Evolutionary conservation across 805 yeast species (phyloP).

Genomic region (Metschnikowia rubicola): DNA sequence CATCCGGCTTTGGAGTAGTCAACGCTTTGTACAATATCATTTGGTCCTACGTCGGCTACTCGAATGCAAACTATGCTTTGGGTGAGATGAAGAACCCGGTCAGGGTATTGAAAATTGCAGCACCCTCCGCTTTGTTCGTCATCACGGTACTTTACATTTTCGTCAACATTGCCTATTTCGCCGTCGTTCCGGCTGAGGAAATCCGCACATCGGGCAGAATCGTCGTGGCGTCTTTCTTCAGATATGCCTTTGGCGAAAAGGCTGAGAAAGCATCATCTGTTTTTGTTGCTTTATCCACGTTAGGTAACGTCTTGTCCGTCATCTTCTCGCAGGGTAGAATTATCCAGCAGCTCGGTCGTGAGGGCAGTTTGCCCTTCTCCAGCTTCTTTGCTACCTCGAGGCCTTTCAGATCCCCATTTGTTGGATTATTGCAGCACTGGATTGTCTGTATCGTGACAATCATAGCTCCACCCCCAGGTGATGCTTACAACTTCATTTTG

Average conservation of each 20-base stretch:
- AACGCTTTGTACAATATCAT: constrained; percentile 78
- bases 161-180: constrained; percentile 75
- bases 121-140: constrained; percentile 64
- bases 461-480: constrained; percentile 77
- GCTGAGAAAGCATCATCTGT: constrained; percentile 75
- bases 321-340: constrained; percentile 80
- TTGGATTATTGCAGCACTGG: constrained; percentile 76
- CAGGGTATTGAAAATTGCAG: constrained; percentile 65
- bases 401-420: constrained; percentile 72
- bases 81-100: constrained; percentile 77
- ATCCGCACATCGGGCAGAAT: constrained; percentile 60
- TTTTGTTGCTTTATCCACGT: constrained; percentile 75
- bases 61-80: constrained; percentile 78
- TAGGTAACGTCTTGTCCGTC: constrained; percentile 79
- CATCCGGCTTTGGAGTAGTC: constrained; percentile 66
- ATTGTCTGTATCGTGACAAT: constrained; percentile 69
- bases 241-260: constrained; percentile 60
- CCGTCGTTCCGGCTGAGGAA: constrained; percentile 70
- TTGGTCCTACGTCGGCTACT: constrained; percentile 82
- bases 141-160: constrained; percentile 68
- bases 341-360: constrained; percentile 77
- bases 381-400: constrained; percentile 63
- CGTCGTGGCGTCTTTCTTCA: constrained; percentile 74
- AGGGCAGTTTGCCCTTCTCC: constrained; percentile 75
- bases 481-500: constrained; percentile 77